These are phyloP conservation scores for Quercus robur DNA, from an alignment of 306 rosid species.

Conservation along the genomic window DNA sequence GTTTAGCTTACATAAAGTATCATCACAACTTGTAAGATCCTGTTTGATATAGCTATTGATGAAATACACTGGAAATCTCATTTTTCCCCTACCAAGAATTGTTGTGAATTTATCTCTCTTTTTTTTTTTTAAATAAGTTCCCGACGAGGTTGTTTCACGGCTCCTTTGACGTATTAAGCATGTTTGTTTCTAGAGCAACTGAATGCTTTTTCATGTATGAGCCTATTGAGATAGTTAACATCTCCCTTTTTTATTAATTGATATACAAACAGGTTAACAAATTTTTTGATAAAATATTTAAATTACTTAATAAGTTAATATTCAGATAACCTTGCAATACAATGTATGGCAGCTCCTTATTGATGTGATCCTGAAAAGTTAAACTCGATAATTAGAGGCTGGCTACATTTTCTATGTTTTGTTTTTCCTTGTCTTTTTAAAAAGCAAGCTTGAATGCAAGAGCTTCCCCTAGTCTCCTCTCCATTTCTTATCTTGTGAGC, in stretches of 20 bases:
- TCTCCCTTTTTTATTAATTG: background rate
- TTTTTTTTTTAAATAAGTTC: background rate
- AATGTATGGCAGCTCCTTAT: background rate
- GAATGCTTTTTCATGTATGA: background rate
- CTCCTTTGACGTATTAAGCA: background rate
- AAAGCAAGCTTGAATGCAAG: background rate
- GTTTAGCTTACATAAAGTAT: constrained; percentile 25
- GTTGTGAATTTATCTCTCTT: background rate
- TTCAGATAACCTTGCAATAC: background rate
- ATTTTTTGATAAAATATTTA: background rate
- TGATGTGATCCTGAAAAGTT: background rate
- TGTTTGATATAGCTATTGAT: constrained; percentile 24
- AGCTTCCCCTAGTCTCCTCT: background rate
- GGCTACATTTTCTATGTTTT: background rate
- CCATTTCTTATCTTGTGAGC: background rate
- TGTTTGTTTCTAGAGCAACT: background rate
- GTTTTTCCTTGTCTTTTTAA: background rate
- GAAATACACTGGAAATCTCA: background rate
- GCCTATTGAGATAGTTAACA: background rate
- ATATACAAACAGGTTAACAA: background rate
- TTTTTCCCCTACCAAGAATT: background rate
- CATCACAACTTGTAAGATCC: constrained; percentile 6
- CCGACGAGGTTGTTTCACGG: no score
- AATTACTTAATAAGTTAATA: background rate
- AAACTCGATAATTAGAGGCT: background rate